Conservation (phyloP, 306 rosid genomes). For the Dryas octopetala region DNA sequence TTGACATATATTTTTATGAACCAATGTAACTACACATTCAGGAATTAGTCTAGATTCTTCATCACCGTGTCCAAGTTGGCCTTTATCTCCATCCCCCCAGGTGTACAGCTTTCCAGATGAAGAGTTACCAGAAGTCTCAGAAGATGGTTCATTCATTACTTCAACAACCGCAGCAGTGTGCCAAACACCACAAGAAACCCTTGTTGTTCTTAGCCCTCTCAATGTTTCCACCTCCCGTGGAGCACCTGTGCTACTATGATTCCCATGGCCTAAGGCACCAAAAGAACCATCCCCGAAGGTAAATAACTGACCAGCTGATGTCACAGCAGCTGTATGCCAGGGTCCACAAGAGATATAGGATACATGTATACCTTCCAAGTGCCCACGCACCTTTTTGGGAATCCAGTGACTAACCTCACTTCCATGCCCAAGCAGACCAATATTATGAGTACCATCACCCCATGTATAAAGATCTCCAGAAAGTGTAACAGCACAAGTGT, state of each 20-base stretch:
- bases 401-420: conserved; percentile 81
- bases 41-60: conserved; percentile 66
- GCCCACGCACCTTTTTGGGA: conserved; percentile 78
- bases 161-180: conserved; percentile 94
- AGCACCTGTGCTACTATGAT: conserved; percentile 54
- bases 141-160: conserved; percentile 42
- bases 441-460: conserved; percentile 80
- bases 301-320: conserved; percentile 84
- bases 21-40: conserved; percentile 59
- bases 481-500: conserved; percentile 85
- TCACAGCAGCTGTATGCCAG: conserved; percentile 92
- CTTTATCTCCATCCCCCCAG: conserved; percentile 98
- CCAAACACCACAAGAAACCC: conserved; percentile 96
- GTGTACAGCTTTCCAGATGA: conserved; percentile 71
- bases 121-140: conserved; percentile 49
- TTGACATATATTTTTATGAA: conserved; percentile 59
- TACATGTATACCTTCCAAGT: conserved; percentile 66
- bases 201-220: conserved; percentile 67
- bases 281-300: conserved; percentile 99
- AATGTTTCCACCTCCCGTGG: conserved; percentile 82
- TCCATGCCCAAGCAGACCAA: conserved; percentile 86
- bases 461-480: conserved; percentile 95
- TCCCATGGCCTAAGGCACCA: conserved; percentile 97
- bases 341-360: conserved; percentile 88
- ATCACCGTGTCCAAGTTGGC: conserved; percentile 82